Evolutionary conservation across 2,329 filamentous ascomycete genomes (phyloP), one percentile per base, ranked within the genome.

Genomic region (Piedraia hortae): DNA sequence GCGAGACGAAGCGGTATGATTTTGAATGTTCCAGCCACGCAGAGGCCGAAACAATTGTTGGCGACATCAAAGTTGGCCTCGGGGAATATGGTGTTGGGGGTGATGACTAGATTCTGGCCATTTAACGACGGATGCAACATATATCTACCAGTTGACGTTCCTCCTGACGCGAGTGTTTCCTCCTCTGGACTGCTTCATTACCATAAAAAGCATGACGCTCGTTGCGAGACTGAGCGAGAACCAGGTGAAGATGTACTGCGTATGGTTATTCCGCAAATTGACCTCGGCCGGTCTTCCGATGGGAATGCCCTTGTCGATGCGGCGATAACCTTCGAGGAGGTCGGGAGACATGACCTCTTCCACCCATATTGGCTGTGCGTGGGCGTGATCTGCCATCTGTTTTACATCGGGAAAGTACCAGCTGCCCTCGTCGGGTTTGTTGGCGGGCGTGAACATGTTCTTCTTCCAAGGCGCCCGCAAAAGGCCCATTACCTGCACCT

Each of bases 231-330:
- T 26, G 65, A 70, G 31, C 89, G 59, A 30, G 72, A 74, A 93
- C 85, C 85, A 97, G 33, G 85, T 97, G 46, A 91, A 85, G 34
- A 97, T 97, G 47, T 97, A 97, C 28, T 93, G 85, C 31, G 75
- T 67, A 47, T 97, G 85, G 48, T 89, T 93, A 44, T 97, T 97
- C 43, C 77, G 63, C 40, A 97, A 52, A 43, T 88, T 89, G 28
- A 97, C 80, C 48, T 89, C 77, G 4, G 85, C 62, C 4, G 75
- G 52, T 40, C 82, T 61, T 8, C 80, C 85, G 41, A 91, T 82
- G 2, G 85, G 85, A 27, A 91, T 68, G 13, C 85, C 85, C 36
- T 70, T 72, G 8, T 59, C 56, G 39, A 74, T 61, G 39, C 77
- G 63, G 36, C 80, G 65, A 40, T 77, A 68, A 30, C 68, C 57